Base-by-base conservation (phyloP, 2,329 filamentous ascomycete species). In the Colletotrichum sp. region DNA sequence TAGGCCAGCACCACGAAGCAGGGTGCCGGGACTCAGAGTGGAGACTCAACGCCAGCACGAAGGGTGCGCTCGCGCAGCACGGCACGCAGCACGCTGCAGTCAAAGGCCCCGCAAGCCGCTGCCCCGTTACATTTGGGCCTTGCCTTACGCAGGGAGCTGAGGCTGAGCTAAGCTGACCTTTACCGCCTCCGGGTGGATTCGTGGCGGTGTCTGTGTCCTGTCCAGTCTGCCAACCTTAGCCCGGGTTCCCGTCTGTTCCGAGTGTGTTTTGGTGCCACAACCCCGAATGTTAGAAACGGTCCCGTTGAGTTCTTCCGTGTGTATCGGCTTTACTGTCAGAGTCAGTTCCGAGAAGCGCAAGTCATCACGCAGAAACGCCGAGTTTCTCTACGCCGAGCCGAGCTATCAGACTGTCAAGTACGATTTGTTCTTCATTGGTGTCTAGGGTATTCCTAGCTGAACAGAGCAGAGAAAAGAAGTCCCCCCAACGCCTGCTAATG, bases 71-170 rank as follows among this genome's bases (percentile, higher is more conserved):
- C n/a, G 43, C 43, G 43, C 43, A 52, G 43, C 43, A 52, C 43
- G 43, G 39, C 39, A 48, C 9, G 43, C 43, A 52, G 43, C 43
- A 52, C n/a, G n/a, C 43, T 52, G 43, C 43, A 24, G 43, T 24
- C 43, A 52, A 52, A 52, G 43, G 43, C 43, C 43, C 43, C 43
- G 43, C 43, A 12, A 52, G 43, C 43, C 43, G 43, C n/a, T 12
- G 43, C n/a, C 55, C 43, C 43, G 43, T 48, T 21, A 48, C 43
- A 48, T 48, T 48, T 48, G n/a, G 43, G 24, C 14, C 57, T 32
- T 32, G n/a, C 57, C 36, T 63, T 61, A 52, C 39, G 68, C 68
- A 61, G 68, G 67, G 68, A 70, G 68, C 68, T 70, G 68, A 63
- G 68, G 68, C 68, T 70, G 68, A 70, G 68, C 57, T 39, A n/a